phyloP scores from a whole-genome alignment of 1,139 yeast genomes.

The Eremothecium sinecaudum region DNA sequence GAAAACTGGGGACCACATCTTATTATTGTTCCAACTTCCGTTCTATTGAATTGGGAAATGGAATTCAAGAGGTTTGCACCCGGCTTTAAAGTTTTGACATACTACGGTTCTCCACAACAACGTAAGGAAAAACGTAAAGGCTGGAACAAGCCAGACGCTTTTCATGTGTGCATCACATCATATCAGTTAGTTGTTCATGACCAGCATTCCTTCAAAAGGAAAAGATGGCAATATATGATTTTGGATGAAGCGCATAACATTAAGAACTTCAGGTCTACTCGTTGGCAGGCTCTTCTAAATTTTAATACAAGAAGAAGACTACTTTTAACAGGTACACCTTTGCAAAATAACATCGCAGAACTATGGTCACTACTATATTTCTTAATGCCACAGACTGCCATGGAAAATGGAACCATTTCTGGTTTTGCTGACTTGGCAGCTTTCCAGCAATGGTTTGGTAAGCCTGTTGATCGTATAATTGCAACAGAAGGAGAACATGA shows the following conservation, averaged over 20 bases:
- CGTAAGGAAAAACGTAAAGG: conserved; percentile 93
- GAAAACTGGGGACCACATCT: conserved; percentile 97
- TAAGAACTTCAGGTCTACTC: conserved; percentile 87
- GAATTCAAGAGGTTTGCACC: conserved; percentile 98
- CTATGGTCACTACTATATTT: conserved; percentile 90
- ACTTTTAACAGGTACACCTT: conserved; percentile 88
- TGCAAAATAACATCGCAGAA: conserved; percentile 86
- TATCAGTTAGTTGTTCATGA: conserved; percentile 95
- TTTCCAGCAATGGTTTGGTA: conserved; percentile 97
- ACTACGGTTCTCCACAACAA: conserved; percentile 97
- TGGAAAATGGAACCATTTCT: conserved; percentile 45
- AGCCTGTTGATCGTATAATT: conserved; percentile 85
- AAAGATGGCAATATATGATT: conserved; percentile 93
- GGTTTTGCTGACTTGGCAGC: conserved; percentile 95
- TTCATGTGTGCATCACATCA: conserved; percentile 94
- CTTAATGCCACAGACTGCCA: conserved; percentile 80
- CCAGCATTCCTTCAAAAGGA: conserved; percentile 84
- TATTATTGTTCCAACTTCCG: conserved; percentile 95
- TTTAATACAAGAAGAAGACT: conserved; percentile 86
- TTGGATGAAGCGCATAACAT: conserved; percentile 97
- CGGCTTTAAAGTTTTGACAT: conserved; percentile 89
- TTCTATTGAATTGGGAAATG: conserved; percentile 99
- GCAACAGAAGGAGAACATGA: conserved; percentile 55
- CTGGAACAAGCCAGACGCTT: conserved; percentile 93
- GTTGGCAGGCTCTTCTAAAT: conserved; percentile 94